Percentiles rank a stretch among this genome's conserved stretches.
phyloP scores from a whole-genome alignment of 2,329 filamentous ascomycete genomes.

The Verticillium nubilum region DNA sequence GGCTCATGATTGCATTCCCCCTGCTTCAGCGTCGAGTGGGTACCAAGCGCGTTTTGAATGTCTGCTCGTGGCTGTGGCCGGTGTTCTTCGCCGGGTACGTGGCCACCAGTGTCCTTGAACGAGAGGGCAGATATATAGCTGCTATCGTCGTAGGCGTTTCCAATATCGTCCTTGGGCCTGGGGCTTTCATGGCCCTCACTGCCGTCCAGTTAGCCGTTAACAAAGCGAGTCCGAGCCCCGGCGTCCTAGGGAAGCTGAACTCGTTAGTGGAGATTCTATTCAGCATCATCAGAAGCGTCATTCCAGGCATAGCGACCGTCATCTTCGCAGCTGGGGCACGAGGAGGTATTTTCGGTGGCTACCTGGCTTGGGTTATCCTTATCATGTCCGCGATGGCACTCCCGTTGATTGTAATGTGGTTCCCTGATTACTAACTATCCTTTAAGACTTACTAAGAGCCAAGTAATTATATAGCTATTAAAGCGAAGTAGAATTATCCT shows the following conservation, averaged over 20 bases:
- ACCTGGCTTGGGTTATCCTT: neutral
- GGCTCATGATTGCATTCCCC: conserved; percentile 68
- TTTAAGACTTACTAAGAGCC: neutral
- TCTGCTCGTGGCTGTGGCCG: conserved; percentile 51
- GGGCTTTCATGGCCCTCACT: conserved; percentile 66
- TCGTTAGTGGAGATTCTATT: neutral
- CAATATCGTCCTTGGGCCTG: conserved; percentile 48
- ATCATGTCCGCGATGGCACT: neutral
- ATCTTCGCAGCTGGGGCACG: neutral
- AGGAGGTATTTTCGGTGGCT: neutral
- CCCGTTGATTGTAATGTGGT: neutral
- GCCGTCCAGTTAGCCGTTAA: conserved; percentile 69
- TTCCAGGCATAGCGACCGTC: neutral
- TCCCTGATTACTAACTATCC: neutral
- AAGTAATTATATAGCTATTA: neutral
- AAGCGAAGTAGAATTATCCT: neutral
- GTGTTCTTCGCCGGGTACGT: conserved; percentile 57
- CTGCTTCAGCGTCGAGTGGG: conserved; percentile 59
- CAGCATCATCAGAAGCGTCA: neutral
- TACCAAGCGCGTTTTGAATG: conserved; percentile 58
- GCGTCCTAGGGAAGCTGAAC: conserved; percentile 66
- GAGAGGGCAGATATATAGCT: conserved; percentile 29
- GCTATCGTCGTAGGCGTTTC: conserved; percentile 51
- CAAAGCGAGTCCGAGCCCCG: conserved; percentile 61
- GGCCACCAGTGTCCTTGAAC: conserved; percentile 51